Conservation (phyloP, 371 early-diverging fungal genomes). For the Mortierella sp. region DNA sequence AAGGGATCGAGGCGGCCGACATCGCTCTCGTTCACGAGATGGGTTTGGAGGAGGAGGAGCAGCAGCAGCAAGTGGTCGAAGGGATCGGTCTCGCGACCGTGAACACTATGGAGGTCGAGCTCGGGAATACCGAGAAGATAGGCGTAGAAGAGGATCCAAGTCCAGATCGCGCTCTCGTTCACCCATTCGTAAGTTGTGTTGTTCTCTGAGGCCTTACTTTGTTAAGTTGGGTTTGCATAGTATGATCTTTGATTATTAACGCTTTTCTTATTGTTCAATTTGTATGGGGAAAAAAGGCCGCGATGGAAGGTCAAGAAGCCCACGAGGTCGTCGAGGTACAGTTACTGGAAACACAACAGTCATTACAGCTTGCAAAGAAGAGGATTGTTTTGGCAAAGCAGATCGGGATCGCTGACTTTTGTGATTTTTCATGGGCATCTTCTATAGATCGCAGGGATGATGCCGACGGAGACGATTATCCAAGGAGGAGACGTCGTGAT, state of each 20-base stretch:
- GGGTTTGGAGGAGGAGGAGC: too few species aligned
- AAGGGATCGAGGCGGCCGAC: not conserved
- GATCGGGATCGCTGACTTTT: not conserved
- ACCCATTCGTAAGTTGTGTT: slow-evolving; percentile 16
- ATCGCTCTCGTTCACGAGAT: slow-evolving; percentile 3
- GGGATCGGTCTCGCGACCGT: slow-evolving; percentile 5
- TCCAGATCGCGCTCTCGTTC: slow-evolving; percentile 20
- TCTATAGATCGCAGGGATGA: slow-evolving; percentile 11
- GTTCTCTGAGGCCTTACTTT: not conserved
- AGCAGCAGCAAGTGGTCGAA: not conserved
- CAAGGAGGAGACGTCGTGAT: slow-evolving; percentile 23
- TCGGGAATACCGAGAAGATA: slow-evolving; percentile 10
- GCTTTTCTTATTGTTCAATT: not conserved
- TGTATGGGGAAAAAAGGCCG: slow-evolving; percentile 12
- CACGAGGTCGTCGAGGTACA: slow-evolving; percentile 23
- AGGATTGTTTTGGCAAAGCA: not conserved
- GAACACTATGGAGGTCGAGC: not conserved
- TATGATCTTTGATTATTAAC: not conserved
- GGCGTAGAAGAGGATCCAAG: slow-evolving; percentile 18
- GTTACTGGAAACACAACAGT: not conserved
- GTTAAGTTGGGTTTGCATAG: not conserved
- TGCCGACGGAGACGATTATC: slow-evolving; percentile 18
- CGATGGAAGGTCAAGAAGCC: slow-evolving; percentile 42
- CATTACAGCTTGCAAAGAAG: not conserved
- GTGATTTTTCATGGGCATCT: not conserved